A percentile compares a stretch with the other conserved stretches of the same genome.
Conservation (phyloP, 345 rosid species). For the Sisymbrium altissimum region DNA sequence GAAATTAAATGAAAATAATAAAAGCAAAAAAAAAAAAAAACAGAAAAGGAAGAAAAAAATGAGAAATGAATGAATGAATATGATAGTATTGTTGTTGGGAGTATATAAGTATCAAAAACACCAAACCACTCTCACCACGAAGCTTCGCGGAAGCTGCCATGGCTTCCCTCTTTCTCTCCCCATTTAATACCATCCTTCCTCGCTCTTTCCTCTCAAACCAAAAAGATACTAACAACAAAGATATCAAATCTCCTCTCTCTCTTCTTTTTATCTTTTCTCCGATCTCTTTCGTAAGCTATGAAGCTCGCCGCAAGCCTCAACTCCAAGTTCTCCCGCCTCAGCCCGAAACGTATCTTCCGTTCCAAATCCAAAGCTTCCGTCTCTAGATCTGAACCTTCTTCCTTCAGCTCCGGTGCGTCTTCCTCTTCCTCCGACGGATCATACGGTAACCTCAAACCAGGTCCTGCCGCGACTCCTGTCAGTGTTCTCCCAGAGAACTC, state of each 20-base stretch:
- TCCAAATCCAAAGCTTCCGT: constrained; percentile 42
- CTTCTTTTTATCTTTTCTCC: background rate
- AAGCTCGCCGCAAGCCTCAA: constrained; percentile 38
- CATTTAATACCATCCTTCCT: constrained; percentile 52
- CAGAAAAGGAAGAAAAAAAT: background rate
- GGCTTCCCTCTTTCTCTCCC: constrained; percentile 34
- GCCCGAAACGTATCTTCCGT: constrained; percentile 64
- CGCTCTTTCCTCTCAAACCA: constrained; percentile 30
- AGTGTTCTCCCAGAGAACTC: constrained; percentile 56
- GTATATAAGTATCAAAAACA: constrained; percentile 18
- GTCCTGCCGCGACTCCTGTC: constrained; percentile 48
- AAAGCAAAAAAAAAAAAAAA: background rate
- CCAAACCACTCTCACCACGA: constrained; percentile 33
- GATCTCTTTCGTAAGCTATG: constrained; percentile 26
- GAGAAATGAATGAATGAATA: constrained; percentile 9
- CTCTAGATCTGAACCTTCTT: constrained; percentile 60
- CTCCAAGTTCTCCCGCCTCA: constrained; percentile 40
- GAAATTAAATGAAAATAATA: background rate
- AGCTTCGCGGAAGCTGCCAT: constrained; percentile 87
- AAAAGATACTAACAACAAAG: background rate
- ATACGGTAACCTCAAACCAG: constrained; percentile 5
- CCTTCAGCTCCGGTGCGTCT: constrained; percentile 48
- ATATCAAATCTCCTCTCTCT: background rate
- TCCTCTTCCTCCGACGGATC: constrained; percentile 45
- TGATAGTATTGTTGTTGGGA: background rate